Conservation (phyloP, 2,329 filamentous ascomycete genomes). For the Penicillium sp. region DNA sequence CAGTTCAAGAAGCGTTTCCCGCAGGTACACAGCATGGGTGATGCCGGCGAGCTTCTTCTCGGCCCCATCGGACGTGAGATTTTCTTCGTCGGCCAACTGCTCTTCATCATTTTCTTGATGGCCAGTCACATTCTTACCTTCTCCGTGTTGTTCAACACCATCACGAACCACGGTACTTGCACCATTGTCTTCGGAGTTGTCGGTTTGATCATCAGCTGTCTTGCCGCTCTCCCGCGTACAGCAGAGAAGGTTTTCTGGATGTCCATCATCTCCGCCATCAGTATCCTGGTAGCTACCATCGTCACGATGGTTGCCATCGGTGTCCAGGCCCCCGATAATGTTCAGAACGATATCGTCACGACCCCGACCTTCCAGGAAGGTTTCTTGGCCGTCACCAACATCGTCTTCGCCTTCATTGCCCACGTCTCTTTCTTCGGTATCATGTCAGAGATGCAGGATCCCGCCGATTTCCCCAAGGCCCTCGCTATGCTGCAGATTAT, state of each 20-base stretch:
- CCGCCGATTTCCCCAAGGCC: slow-evolving; percentile 58
- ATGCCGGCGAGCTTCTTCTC: slow-evolving; percentile 60
- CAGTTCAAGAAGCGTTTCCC: slow-evolving; percentile 56
- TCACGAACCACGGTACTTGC: slow-evolving; percentile 59
- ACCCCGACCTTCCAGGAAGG: slow-evolving; percentile 46
- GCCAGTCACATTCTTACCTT: slow-evolving; percentile 67
- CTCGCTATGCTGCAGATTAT: slow-evolving; percentile 58
- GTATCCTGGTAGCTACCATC: slow-evolving; percentile 59
- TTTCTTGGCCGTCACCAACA: slow-evolving; percentile 57
- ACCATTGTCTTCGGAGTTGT: slow-evolving; percentile 60
- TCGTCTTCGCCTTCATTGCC: slow-evolving; percentile 64
- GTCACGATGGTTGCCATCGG: slow-evolving; percentile 65
- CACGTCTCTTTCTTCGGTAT: slow-evolving; percentile 65
- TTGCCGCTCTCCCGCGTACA: slow-evolving; percentile 59
- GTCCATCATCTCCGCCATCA: slow-evolving; percentile 60
- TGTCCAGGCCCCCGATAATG: slow-evolving; percentile 42
- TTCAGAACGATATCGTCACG: slow-evolving; percentile 33
- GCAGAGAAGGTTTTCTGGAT: slow-evolving; percentile 58
- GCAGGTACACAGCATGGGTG: slow-evolving; percentile 61
- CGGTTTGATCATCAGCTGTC: slow-evolving; percentile 55
- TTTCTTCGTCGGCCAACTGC: slow-evolving; percentile 56
- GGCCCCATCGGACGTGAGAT: slow-evolving; percentile 60
- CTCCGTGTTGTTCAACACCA: slow-evolving; percentile 61
- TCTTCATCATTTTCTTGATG: slow-evolving; percentile 65
- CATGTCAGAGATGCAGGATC: slow-evolving; percentile 60